Conservation (phyloP, 148 eudicot genomes). For the Fagopyrum esculentum region DNA sequence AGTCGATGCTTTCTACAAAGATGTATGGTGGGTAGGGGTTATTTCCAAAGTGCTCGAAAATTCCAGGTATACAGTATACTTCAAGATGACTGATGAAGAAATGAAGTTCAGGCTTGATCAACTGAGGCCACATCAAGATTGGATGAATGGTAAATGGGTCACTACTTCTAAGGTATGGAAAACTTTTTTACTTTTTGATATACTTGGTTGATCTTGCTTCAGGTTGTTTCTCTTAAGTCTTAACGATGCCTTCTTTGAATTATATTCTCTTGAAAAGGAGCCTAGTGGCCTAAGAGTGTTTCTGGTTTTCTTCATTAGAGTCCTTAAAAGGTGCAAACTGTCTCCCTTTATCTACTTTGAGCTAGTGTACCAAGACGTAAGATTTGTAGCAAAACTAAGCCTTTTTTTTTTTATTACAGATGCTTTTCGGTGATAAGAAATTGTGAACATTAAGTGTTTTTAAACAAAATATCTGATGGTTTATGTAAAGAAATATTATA, state of each 20-base stretch:
- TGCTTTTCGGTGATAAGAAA: constrained; percentile 1
- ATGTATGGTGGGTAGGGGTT: constrained; percentile 94
- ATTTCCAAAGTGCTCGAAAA: constrained; percentile 42
- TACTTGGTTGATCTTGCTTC: neutral
- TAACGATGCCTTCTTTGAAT: neutral
- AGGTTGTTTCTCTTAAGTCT: neutral
- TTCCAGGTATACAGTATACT: constrained; percentile 56
- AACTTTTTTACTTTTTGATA: neutral
- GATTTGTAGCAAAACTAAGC: neutral
- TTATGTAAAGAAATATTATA: neutral
- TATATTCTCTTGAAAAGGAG: neutral
- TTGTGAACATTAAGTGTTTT: neutral
- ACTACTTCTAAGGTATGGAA: constrained; percentile 47
- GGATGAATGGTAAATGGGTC: constrained; percentile 82
- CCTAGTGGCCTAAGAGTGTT: neutral
- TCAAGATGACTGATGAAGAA: constrained; percentile 46
- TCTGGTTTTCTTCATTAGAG: neutral
- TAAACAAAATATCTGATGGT: neutral
- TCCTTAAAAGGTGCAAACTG: neutral
- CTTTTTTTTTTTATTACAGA: neutral
- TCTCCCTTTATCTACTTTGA: neutral
- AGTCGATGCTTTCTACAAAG: constrained; percentile 81
- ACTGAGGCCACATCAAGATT: constrained; percentile 74
- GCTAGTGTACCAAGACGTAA: neutral
- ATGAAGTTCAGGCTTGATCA: constrained; percentile 48